These are phyloP conservation scores for Acarospora socialis DNA, from an alignment of 2,329 filamentous ascomycete species.

Conservation along the genomic window DNA sequence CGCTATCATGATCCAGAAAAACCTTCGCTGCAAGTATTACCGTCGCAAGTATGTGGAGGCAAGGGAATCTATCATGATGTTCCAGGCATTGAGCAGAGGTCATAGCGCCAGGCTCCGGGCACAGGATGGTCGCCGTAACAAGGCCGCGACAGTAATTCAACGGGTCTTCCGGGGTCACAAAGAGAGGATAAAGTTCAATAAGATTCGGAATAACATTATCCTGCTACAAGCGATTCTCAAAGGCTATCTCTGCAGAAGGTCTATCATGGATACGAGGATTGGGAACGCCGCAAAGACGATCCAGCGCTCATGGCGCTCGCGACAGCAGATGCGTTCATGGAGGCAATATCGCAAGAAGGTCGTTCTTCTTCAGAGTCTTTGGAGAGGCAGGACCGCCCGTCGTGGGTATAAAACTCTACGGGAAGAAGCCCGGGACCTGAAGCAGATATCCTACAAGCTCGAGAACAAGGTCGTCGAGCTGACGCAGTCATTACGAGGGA, in stretches of 20 bases:
- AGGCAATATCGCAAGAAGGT: slow-evolving; percentile 81
- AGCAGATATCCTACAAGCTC: slow-evolving; percentile 98
- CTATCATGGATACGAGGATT: slow-evolving; percentile 85
- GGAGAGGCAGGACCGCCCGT: slow-evolving; percentile 72
- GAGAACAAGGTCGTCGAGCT: slow-evolving; percentile 99
- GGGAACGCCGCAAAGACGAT: slow-evolving; percentile 85
- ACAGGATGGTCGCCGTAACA: slow-evolving; percentile 67
- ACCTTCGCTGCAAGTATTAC: slow-evolving; percentile 89
- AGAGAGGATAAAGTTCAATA: slow-evolving; percentile 65
- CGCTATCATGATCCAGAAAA: slow-evolving; percentile 98
- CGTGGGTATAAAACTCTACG: slow-evolving; percentile 78
- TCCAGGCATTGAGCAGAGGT: slow-evolving; percentile 66
- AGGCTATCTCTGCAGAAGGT: slow-evolving; percentile 77
- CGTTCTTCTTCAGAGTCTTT: slow-evolving; percentile 78
- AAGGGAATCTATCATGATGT: slow-evolving; percentile 61
- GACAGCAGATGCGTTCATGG: slow-evolving; percentile 66
- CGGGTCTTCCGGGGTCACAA: slow-evolving; percentile 88
- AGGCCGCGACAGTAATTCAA: slow-evolving; percentile 87
- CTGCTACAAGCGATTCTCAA: slow-evolving; percentile 81
- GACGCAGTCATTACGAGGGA: slow-evolving; percentile 79
- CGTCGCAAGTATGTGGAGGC: slow-evolving; percentile 80
- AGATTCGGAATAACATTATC: slow-evolving; percentile 70
- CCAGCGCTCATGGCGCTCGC: slow-evolving; percentile 76
- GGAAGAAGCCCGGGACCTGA: slow-evolving; percentile 92
- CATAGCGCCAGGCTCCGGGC: slow-evolving; percentile 63